A percentile compares a stretch with the other conserved stretches of the same genome.
These are phyloP conservation scores for Aspergillus neotritici DNA, from an alignment of 2,329 filamentous ascomycete species.

Conservation along the genomic window DNA sequence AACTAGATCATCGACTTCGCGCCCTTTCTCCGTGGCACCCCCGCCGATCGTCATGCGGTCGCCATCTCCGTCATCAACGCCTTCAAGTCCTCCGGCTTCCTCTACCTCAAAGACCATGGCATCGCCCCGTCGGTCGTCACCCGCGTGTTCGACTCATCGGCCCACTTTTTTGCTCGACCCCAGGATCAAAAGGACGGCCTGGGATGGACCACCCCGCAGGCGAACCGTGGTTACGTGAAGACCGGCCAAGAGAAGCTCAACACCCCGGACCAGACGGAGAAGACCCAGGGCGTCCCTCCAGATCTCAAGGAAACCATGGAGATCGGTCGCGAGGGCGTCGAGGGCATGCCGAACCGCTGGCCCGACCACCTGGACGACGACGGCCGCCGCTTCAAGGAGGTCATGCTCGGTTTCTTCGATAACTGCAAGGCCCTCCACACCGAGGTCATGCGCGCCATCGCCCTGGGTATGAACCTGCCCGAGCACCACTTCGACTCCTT, in stretches of 20 bases:
- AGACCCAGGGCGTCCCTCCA: slow-evolving; percentile 48
- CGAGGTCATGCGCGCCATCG: slow-evolving; percentile 77
- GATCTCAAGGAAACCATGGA: slow-evolving; percentile 57
- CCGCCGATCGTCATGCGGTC: slow-evolving; percentile 56
- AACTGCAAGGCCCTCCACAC: slow-evolving; percentile 68
- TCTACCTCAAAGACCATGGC: slow-evolving; percentile 78
- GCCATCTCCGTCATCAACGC: slow-evolving; percentile 69
- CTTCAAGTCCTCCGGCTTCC: slow-evolving; percentile 81
- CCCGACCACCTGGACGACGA: slow-evolving; percentile 52
- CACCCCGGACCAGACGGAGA: slow-evolving; percentile 55
- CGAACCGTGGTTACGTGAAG: slow-evolving; percentile 68
- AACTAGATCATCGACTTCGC: slow-evolving; percentile 71
- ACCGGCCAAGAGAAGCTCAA: slow-evolving; percentile 68
- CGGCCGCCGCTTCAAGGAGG: slow-evolving; percentile 59
- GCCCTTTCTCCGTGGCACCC: slow-evolving; percentile 60
- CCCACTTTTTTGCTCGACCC: slow-evolving; percentile 64
- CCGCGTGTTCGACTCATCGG: slow-evolving; percentile 61
- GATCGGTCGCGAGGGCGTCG: slow-evolving; percentile 56
- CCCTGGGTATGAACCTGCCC: slow-evolving; percentile 69
- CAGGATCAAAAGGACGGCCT: slow-evolving; percentile 59
- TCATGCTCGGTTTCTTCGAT: slow-evolving; percentile 70
- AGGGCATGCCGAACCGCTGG: slow-evolving; percentile 71
- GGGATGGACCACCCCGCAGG: slow-evolving; percentile 64
- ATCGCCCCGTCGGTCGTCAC: slow-evolving; percentile 57
- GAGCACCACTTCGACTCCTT: slow-evolving; percentile 70